Percentiles rank a stretch among this genome's conserved stretches.
These are phyloP conservation scores for Neohortaea acidophila DNA, from an alignment of 495 filamentous ascomycete species.

Conservation along the genomic window DNA sequence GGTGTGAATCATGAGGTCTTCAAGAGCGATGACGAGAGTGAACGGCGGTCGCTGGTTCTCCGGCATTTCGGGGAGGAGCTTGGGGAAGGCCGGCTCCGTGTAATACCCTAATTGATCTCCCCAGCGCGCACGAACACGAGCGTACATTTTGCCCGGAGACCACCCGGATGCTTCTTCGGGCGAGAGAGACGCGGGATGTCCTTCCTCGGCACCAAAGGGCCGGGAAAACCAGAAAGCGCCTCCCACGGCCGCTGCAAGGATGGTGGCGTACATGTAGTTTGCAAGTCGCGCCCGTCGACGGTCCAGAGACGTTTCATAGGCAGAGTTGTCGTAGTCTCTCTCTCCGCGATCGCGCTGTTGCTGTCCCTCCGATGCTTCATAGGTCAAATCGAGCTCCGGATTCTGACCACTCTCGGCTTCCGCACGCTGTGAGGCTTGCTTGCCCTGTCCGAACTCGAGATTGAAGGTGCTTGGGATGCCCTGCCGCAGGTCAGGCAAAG, in stretches of 20 bases:
- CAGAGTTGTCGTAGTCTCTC: constrained; percentile 52
- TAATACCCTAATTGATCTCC: constrained; percentile 71
- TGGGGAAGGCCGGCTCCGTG: constrained; percentile 88
- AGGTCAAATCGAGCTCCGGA: constrained; percentile 14
- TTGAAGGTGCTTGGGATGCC: constrained; percentile 77
- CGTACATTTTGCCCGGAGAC: constrained; percentile 60
- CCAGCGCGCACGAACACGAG: constrained; percentile 57
- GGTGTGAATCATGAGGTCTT: constrained; percentile 85
- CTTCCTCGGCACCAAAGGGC: constrained; percentile 68
- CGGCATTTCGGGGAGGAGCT: constrained; percentile 80
- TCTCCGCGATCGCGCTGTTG: constrained; percentile 34
- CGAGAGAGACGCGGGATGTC: constrained; percentile 23
- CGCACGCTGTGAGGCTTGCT: constrained; percentile 17
- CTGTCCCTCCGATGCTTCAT: constrained; percentile 16
- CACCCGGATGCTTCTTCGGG: constrained; percentile 32
- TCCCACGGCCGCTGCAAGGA: constrained; percentile 35
- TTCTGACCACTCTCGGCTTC: background rate
- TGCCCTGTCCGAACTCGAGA: constrained; percentile 40
- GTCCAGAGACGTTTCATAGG: constrained; percentile 82
- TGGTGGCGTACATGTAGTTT: constrained; percentile 45
- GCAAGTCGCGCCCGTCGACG: constrained; percentile 56
- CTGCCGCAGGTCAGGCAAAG: constrained; percentile 74
- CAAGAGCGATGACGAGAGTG: constrained; percentile 79
- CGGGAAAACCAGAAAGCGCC: constrained; percentile 59
- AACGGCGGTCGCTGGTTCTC: constrained; percentile 72